Evolutionary conservation across 75 land plant species (phyloP), one percentile per base, ranked within the genome.

Genomic region (Larix kaempferi): DNA sequence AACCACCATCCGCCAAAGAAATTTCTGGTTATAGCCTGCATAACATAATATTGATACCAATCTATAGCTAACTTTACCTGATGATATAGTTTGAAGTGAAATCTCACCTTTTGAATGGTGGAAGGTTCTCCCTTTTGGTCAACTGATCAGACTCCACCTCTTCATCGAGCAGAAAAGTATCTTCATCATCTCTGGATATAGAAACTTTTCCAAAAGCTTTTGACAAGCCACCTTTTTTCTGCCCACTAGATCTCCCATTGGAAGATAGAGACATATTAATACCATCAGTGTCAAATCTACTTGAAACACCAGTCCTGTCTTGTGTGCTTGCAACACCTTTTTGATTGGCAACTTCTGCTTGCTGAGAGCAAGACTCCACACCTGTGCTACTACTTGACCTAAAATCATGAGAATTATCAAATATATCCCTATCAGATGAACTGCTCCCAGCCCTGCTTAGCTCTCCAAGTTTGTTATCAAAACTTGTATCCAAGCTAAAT

Each of bases 131-230:
- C 27, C 72, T 81, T 25, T 74, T 62, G 0, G 23, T 78, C 10
- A 33, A 11, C 17, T 75, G 81, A 63, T 93, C 91, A 26, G 82
- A 35, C 78, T 95, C 98, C 37, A 98, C 79, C 85, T 98, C 99
- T 83, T 98, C 99, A 78, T 95, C 99, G 17, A 98, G 81, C 77
- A 88, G 78, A 61, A 95, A 98, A 54, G 92, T 84, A 82, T 82
- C 90, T 77, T 89, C 85, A 1, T 86, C 91, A 57, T 69, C 61
- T 67, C 27, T 76, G 52, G 49, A 71, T 2, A 12, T 49, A 55
- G 79, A 23, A 27, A 41, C 54, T 41, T 80, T 84, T 59, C 82
- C 76, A 82, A 89, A 90, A 44, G 90, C 95, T 64, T 83, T 83
- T 55, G 91, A 89, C 5, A 85, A 64, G 61, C 86, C 92, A 55